Base-by-base conservation (phyloP, 78 protist species). In the Reticulomyxa filosa region DNA sequence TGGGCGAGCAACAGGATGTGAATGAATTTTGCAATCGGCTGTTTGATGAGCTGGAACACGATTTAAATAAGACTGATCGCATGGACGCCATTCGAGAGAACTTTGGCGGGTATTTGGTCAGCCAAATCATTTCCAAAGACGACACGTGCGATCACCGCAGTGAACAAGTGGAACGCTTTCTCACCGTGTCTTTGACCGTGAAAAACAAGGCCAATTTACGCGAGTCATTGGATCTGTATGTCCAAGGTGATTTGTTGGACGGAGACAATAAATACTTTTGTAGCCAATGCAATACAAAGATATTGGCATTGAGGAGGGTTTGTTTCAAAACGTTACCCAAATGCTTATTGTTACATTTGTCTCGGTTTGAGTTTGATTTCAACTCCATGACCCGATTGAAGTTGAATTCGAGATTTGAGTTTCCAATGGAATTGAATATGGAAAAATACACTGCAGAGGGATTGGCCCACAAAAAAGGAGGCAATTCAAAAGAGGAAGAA, bases 361-460 rank as follows among this genome's bases (percentile, higher is more conserved):
- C 79, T 52, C 85, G 98, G 23, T 92, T 86, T 62, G 96, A 85
- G 51, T 93, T 82, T 67, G 96, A 89, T 59, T 65, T 69, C 33
- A 5, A 35, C 23, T 35, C 23, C 17, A 86, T 81, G 59, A 53
- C 67, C 33, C 78, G 57, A 69, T 74, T 63, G 35, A 93, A 92
- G 82, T 69, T 93, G 52, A 86, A 82, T 70, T 80, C 80, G 51
- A 27, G 66, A 10, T 65, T 64, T 20, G 65, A 65, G 39, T 46
- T 62, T 22, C 62, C 57, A 37, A 73, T 2, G 39, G 4, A 4
- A 57, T 17, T 83, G 38, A 67, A 83, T 26, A 48, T 82, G 10
- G 62, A 36, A n/a, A n/a, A n/a, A n/a, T n/a, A n/a, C n/a, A n/a
- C n/a, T n/a, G n/a, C n/a, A n/a, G n/a, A n/a, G n/a, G n/a, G n/a